Base-by-base conservation (phyloP, 768 basidiomycete species). In the Mycena epipterygia region DNA sequence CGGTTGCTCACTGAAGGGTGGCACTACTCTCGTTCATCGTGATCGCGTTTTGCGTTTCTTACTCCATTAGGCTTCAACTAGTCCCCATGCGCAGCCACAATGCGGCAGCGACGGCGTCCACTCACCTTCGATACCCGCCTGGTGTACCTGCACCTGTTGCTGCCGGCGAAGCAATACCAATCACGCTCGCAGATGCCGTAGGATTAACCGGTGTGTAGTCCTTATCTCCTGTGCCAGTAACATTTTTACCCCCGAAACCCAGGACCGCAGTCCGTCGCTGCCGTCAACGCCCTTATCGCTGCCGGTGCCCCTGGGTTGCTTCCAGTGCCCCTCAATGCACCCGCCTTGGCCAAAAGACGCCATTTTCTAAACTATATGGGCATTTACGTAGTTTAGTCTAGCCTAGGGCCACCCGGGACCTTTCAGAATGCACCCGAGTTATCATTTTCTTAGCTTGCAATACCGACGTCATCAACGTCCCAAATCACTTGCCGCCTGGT, bases 101-200 rank as follows among this genome's bases (percentile, higher is more conserved):
- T 49, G 48, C 48, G 23, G 48, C n/a, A 49, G 48, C 48, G 48
- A 23, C 16, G 23, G 48, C 48, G 16, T 23, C 48, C 48, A 49
- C 48, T 49, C 48, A 25, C 48, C 48, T 49, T 49, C 48, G 48
- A 49, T 49, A 49, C 48, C 48, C 48, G 48, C 48, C 48, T 49
- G 48, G 48, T 25, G 48, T 49, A 49, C 48, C 25, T 49, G 48
- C 16, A 49, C 48, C 48, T 17, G 48, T 49, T 49, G 16, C 48
- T 49, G 48, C 23, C 48, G 48, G 23, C 23, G 48, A 23, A 49
- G 48, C 48, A 49, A 49, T 49, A 23, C 48, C 48, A 49, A 4
- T 49, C 48, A 49, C 48, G n/a, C 48, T 49, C 23, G 48, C 48
- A 49, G 48, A 49, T 49, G 48, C 48, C 14, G 48, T 49, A 25